Base-by-base conservation (phyloP, 2,329 filamentous ascomycete species). In the Fusarium torulosum region DNA sequence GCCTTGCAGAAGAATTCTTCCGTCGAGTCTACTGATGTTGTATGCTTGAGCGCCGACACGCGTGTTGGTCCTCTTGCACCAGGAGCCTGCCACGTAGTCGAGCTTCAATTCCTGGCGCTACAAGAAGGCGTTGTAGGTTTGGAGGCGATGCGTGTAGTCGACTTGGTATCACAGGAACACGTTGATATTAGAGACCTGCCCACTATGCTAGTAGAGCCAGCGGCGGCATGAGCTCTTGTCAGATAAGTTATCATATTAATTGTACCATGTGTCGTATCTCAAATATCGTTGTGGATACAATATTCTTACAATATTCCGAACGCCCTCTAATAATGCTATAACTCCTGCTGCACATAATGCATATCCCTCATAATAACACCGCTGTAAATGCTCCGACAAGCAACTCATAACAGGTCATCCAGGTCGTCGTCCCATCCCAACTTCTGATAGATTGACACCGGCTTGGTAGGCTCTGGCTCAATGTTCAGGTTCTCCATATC, bases 111-210 rank as follows among this genome's bases (percentile, higher is more conserved):
- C 68, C 80, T 94, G 53, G 89, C 91, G 6, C 79, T 94, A 52
- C 81, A 81, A 53, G 83, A 86, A 46, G 92, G 92, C 1, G 84
- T 92, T 31, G 83, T 92, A 29, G 84, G 85, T n/a, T 77, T 95
- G 4, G 92, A 94, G 70, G 89, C 89, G 4, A 83, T 95, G 20
- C 83, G 91, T 49, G 86, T 95, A 2, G 83, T 94, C 5, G 92
- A 96, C 76, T 75, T 95, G 61, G 86, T 83, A 21, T 91, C 87
- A 33, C 89, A 92, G 73, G 91, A 94, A 79, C 90, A 91, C 74
- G 89, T 92, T 5, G 91, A 95, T 76, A 88, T 94, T 54, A 85
- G 87, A 62, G 90, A 95, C 63, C 75, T 96, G 66, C 92, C 92
- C 0, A 88, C 86, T 43, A 87, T 93, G 70, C 79, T 93, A 53